Conservation (phyloP, 257 asterid species). For the Solanum peruvianum region DNA sequence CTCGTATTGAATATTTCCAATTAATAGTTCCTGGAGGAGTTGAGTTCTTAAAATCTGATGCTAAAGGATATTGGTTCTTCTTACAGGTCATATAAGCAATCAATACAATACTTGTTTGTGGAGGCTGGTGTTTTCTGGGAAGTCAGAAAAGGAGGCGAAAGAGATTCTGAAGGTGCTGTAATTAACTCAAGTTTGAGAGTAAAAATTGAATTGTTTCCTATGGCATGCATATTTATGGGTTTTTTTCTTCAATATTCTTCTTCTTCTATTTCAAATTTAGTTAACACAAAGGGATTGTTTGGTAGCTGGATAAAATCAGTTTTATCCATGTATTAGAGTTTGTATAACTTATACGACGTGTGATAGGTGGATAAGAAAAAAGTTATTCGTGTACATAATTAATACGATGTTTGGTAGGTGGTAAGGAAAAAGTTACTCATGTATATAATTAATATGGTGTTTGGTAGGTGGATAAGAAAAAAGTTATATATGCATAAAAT, state of each 20-base stretch:
- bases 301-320: no score
- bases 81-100: constrained; percentile 62
- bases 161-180: constrained; percentile 41
- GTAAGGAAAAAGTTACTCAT: no score
- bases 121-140: constrained; percentile 53
- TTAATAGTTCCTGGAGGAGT: background rate
- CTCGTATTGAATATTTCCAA: background rate
- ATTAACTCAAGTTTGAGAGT: background rate
- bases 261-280: background rate
- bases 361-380: no score
- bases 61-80: background rate
- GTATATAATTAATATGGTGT: no score
- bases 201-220: background rate
- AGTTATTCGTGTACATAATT: no score
- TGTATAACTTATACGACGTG: no score
- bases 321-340: no score
- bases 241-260: background rate
- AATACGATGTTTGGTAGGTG: no score
- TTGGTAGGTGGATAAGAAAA: no score
- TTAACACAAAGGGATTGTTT: no score
- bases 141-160: constrained; percentile 46
- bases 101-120: constrained; percentile 61
- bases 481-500: no score
- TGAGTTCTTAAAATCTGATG: background rate
- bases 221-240: background rate